A percentile compares a stretch with the other conserved stretches of the same genome.
phyloP scores from a whole-genome alignment of 306 rosid genomes.

The Cucumis melo region DNA sequence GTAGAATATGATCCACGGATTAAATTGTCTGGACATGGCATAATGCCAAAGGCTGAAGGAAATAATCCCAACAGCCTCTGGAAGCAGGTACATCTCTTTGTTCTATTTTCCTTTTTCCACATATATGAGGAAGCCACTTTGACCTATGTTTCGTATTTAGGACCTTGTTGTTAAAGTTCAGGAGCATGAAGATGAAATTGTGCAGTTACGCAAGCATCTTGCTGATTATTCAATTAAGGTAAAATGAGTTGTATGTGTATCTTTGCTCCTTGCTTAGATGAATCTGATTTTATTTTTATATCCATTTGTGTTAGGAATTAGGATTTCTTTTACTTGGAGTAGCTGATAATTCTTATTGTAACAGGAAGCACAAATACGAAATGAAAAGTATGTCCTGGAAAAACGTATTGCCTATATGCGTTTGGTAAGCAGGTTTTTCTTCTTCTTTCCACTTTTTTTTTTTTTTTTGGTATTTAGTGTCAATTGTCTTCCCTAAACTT shows the following conservation, averaged over 20 bases:
- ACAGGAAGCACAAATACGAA: conserved; percentile 61
- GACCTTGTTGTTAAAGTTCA: conserved; percentile 49
- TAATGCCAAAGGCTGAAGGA: conserved; percentile 44
- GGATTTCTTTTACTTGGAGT: background rate
- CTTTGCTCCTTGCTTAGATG: conserved; percentile 5
- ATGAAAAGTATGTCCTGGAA: conserved; percentile 76
- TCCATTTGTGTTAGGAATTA: background rate
- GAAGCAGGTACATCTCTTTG: conserved; percentile 50
- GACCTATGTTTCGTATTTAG: conserved; percentile 19
- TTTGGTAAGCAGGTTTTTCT: conserved; percentile 27
- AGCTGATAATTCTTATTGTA: background rate
- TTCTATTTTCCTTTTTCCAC: background rate
- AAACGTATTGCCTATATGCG: conserved; percentile 98
- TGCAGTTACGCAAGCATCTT: conserved; percentile 63
- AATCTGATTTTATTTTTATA: background rate
- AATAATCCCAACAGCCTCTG: conserved; percentile 43
- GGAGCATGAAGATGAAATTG: conserved; percentile 80
- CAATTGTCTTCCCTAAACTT: background rate
- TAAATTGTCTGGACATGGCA: conserved; percentile 43
- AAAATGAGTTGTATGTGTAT: conserved; percentile 4
- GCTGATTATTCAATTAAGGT: conserved; percentile 87
- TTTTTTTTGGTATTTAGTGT: background rate
- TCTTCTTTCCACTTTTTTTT: no score
- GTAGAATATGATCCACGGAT: conserved; percentile 42
- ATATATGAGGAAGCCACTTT: background rate